Base-by-base conservation (phyloP, 2,329 filamentous ascomycete species). In the Biscogniauxia marginata region DNA sequence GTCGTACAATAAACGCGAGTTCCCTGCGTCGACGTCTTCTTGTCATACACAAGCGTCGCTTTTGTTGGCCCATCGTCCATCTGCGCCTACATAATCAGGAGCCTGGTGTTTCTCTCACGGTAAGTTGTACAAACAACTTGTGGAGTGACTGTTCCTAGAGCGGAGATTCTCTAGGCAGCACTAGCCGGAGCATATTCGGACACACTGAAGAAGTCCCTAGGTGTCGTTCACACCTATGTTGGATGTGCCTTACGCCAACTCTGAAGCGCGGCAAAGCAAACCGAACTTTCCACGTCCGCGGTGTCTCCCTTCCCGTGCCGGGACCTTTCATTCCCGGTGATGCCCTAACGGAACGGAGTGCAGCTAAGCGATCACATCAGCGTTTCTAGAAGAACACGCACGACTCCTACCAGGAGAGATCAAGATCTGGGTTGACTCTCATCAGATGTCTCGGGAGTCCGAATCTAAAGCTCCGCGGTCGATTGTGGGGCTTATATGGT, bases 21-120 rank as follows among this genome's bases (percentile, higher is more conserved):
- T 53, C 52, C 60, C 57, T 56, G 59, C 55, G 58, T 52, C 49
- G 58, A 61, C 54, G 64, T 59, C 56, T 52, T 55, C 51, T 66
- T 54, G 69, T 71, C 61, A 65, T 61, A 72, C 70, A 57, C 61
- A 66, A 64, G 65, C 63, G 56, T 60, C 54, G 56, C 52, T 55
- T 59, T 63, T 51, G 60, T 66, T 63, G 60, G 63, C 55, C 53
- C 54, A 50, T 46, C 50, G 52, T 53, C 54, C 53, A 58, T 60
- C 62, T 55, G 59, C 25, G 45, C 61, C 62, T 59, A 57, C 60
- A 63, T 53, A 46, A 44, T 54, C 53, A 54, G 55, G 52, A 61
- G 50, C 20, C 58, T 52, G 45, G 60, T 51, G 51, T 56, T 53
- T 57, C 46, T 60, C 44, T 53, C 55, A 57, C 46, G 24, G 57